phyloP scores from a whole-genome alignment of 2,329 filamentous ascomycete genomes.

The Calonectria naviculata region DNA sequence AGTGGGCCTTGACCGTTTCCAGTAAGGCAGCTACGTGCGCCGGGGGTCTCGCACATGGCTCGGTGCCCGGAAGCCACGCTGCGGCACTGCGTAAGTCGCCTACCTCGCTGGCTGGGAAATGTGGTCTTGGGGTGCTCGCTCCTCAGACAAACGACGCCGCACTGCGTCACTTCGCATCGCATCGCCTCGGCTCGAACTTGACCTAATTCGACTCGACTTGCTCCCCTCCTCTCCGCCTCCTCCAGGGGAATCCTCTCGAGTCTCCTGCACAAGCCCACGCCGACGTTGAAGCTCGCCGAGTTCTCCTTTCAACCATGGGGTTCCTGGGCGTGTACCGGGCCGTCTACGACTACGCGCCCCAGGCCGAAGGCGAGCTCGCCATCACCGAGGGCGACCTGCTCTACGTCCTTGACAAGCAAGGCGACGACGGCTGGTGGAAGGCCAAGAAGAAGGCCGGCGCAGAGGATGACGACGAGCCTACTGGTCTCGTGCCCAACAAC shows the following conservation, averaged over 20 bases:
- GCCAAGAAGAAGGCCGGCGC: conserved; percentile 88
- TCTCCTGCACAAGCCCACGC: conserved; percentile 22
- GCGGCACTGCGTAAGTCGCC: conserved; percentile 30
- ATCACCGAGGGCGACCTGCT: conserved; percentile 89
- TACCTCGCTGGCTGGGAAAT: conserved; percentile 23
- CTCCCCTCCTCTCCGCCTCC: conserved; percentile 12
- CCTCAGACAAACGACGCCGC: conserved; percentile 43
- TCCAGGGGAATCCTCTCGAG: conserved; percentile 27
- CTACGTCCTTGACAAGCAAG: conserved; percentile 86
- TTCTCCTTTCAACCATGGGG: conserved; percentile 70
- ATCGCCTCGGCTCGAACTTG: conserved; percentile 31
- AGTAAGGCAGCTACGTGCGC: conserved; percentile 16
- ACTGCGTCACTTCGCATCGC: conserved; percentile 43
- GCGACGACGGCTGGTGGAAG: conserved; percentile 91
- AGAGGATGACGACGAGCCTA: conserved; percentile 91
- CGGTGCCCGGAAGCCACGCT: conserved; percentile 15
- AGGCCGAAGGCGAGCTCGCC: conserved; percentile 85
- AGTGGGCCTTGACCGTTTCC: conserved; percentile 1
- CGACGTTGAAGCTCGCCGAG: conserved; percentile 34
- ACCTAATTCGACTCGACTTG: conserved; percentile 26
- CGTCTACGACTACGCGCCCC: conserved; percentile 91
- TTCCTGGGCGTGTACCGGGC: conserved; percentile 93
- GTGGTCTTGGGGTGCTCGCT: conserved; percentile 29
- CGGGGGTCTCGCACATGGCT: conserved; percentile 15
- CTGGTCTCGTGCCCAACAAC: conserved; percentile 91